Evolutionary conservation across 2,329 filamentous ascomycete genomes (phyloP), one percentile per base, ranked within the genome.

Genomic region (Fusarium papillatum): DNA sequence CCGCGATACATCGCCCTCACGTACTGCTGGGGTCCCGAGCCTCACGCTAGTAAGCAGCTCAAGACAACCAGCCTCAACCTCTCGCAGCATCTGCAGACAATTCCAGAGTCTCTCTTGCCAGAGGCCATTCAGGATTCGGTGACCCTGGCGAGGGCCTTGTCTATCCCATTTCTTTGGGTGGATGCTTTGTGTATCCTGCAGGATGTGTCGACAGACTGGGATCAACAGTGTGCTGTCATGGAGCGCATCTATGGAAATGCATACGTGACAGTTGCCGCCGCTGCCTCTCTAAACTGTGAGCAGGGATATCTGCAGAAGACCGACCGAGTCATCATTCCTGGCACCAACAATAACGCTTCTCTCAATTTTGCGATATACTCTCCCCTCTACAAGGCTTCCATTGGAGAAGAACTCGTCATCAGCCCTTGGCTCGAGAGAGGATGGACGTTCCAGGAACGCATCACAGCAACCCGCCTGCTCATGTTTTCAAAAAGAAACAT

Each of bases 151-250:
- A 64, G 46, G 34, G 62, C 43, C 3, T 29, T 64, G 22, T 50
- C 31, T 17, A 55, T 64, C 19, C 46, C 22, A 5, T 66, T 59
- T 34, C 48, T 66, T 19, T 59, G 64, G 64, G 38, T 66, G 5
- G 64, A 66, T 59, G 34, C 64, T 14, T 22, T 66, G 22, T 66
- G 64, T n/a, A 66, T 66, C 5, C 48, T 66, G 3, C 64, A 66
- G 22, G 50, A 66, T 19, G 26, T 53, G 3, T 19, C 22, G 5
- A 41, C 14, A 13, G 64, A 66, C 14, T 66, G 64, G 64, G 64
- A 66, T 17, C 22, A 41, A 3, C 64, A 66, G 22, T 66, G 48
- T 11, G 39, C 48, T 5, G 22, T 13, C 6, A 66, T 66, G 64
- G 48, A 38, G 10, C 26, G 39, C 50, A 66, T 66, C 7, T 66